Percentiles rank a stretch among this genome's conserved stretches.
Conservation (phyloP, 148 eudicot genomes). For the Rhododendron simsii region DNA sequence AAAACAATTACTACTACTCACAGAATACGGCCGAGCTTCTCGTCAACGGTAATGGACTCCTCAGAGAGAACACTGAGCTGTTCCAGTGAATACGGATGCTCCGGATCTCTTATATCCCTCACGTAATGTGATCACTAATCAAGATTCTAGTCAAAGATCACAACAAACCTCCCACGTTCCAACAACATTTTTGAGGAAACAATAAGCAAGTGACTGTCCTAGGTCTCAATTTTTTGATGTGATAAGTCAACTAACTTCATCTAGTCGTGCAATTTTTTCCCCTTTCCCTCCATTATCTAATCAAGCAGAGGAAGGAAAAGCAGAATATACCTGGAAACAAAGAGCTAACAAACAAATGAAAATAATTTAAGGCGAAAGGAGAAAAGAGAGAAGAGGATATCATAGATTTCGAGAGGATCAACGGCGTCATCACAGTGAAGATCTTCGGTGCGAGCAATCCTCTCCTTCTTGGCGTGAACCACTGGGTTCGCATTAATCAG, state of each 20-base stretch:
- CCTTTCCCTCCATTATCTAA: neutral
- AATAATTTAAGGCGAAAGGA: neutral
- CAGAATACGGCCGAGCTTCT: slow-evolving; percentile 72
- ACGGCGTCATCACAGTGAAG: slow-evolving; percentile 41
- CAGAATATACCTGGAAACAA: neutral
- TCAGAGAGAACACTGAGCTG: slow-evolving; percentile 88
- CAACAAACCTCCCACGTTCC: neutral
- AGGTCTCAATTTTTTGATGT: neutral
- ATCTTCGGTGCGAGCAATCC: slow-evolving; percentile 50
- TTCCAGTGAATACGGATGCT: slow-evolving; percentile 89
- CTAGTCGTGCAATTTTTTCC: neutral
- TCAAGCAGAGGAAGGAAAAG: neutral
- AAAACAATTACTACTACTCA: slow-evolving; percentile 22
- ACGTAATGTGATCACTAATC: slow-evolving; percentile 40
- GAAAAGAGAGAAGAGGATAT: slow-evolving; percentile 55
- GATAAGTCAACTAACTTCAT: neutral
- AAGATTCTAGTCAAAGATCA: slow-evolving; percentile 50
- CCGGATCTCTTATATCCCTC: slow-evolving; percentile 88
- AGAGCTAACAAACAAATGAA: neutral
- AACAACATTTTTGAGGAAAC: neutral
- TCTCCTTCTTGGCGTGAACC: slow-evolving; percentile 78
- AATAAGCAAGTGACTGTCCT: neutral
- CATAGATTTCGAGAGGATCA: slow-evolving; percentile 91
- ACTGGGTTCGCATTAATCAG: slow-evolving; percentile 81
- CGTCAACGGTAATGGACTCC: slow-evolving; percentile 74